A percentile compares a stretch with the other conserved stretches of the same genome.
These are phyloP conservation scores for Pseudopithomyces chartarum DNA, from an alignment of 2,329 filamentous ascomycete species.

Conservation along the genomic window DNA sequence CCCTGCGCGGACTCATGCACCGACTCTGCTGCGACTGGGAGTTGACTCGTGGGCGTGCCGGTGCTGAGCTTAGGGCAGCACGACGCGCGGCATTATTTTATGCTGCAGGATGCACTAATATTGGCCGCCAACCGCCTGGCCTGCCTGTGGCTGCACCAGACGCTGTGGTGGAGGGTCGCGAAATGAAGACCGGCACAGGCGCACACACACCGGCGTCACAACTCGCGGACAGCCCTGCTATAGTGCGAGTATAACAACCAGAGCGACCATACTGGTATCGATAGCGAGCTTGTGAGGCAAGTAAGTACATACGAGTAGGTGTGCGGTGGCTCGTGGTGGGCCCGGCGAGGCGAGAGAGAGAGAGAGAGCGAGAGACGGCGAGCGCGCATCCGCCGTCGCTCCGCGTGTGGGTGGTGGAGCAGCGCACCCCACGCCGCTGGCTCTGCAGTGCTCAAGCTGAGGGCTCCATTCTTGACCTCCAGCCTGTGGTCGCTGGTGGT, in stretches of 20 bases:
- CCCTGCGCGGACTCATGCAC: slow-evolving; percentile 44
- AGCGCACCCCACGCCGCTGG: neutral
- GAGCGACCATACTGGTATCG: too few relatives aligned
- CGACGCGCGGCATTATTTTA: slow-evolving; percentile 45
- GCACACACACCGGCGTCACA: slow-evolving; percentile 31
- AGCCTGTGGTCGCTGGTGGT: too few relatives aligned
- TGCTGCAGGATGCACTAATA: slow-evolving; percentile 42
- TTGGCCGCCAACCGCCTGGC: slow-evolving; percentile 37
- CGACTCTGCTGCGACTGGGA: slow-evolving; percentile 36
- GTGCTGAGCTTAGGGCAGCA: slow-evolving; percentile 37
- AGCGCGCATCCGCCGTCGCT: slow-evolving; percentile 20
- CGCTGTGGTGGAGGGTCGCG: slow-evolving; percentile 24
- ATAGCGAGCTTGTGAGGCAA: too few relatives aligned
- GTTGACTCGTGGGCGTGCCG: slow-evolving; percentile 40
- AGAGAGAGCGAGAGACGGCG: too few relatives aligned
- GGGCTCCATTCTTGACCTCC: neutral
- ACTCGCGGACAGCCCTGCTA: slow-evolving; percentile 6
- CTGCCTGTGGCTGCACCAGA: slow-evolving; percentile 30
- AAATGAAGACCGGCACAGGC: slow-evolving; percentile 43
- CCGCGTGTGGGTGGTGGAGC: slow-evolving; percentile 15
- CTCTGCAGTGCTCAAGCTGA: neutral
- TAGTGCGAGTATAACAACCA: too few relatives aligned
- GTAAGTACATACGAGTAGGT: too few relatives aligned
- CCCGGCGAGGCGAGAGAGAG: too few relatives aligned
- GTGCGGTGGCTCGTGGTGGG: too few relatives aligned